These are phyloP conservation scores for Cylindricascospora bacillispora DNA, from an alignment of 1,139 yeast genomes.

Conservation along the genomic window DNA sequence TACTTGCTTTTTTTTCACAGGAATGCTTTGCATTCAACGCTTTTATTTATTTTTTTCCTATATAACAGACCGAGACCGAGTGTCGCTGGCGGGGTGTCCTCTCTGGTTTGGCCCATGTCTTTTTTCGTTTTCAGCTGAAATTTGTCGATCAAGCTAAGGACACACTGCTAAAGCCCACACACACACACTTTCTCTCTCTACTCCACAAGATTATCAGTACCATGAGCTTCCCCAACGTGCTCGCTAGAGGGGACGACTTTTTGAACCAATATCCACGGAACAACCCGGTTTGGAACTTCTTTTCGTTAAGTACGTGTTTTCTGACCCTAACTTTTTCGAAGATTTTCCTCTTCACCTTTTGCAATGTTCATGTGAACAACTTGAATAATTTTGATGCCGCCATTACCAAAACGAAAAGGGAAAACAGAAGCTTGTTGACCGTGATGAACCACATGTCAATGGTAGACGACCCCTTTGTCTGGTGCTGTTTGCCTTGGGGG, in stretches of 20 bases:
- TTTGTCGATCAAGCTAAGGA: too few relatives aligned
- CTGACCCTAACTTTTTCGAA: slow-evolving; percentile 57
- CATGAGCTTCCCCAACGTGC: slow-evolving; percentile 67
- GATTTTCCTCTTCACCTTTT: slow-evolving; percentile 43
- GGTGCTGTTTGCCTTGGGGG: slow-evolving; percentile 75
- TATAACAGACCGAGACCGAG: too few relatives aligned
- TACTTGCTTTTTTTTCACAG: too few relatives aligned
- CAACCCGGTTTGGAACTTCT: slow-evolving; percentile 46
- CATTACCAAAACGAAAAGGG: slow-evolving; percentile 43
- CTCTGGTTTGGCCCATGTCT: too few relatives aligned
- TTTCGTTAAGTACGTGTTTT: slow-evolving; percentile 59
- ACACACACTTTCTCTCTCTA: too few relatives aligned
- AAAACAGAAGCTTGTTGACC: slow-evolving; percentile 66
- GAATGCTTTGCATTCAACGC: too few relatives aligned
- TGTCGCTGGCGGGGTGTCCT: too few relatives aligned
- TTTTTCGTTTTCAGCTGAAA: too few relatives aligned
- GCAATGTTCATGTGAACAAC: slow-evolving; percentile 50
- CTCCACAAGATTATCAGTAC: too few relatives aligned
- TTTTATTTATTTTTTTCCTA: too few relatives aligned
- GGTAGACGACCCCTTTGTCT: slow-evolving; percentile 83
- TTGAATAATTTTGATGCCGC: slow-evolving; percentile 55
- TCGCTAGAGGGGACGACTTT: slow-evolving; percentile 64
- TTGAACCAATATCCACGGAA: slow-evolving; percentile 51
- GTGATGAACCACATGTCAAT: slow-evolving; percentile 96
- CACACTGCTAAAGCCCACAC: too few relatives aligned